phyloP scores from a whole-genome alignment of 352 stramenopile species.

The Phytopythium aichiense region DNA sequence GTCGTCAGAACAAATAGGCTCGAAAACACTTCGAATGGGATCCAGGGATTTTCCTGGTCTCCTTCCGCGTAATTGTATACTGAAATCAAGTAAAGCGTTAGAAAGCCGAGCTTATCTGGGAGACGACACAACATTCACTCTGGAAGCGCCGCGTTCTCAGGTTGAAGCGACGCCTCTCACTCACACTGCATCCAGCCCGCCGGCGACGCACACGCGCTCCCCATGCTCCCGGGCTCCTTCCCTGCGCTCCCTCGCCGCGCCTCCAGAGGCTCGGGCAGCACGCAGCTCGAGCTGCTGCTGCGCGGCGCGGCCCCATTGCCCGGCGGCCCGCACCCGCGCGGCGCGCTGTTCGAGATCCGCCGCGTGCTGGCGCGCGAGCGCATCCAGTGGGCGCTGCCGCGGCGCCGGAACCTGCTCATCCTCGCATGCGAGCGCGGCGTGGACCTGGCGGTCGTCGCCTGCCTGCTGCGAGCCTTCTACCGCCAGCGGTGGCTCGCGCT shows the following conservation, averaged over 20 bases:
- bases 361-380: constrained; percentile 3
- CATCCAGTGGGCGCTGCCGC: constrained; percentile 4
- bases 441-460: constrained; percentile 5
- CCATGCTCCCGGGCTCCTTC: too few species aligned
- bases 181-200: too few species aligned
- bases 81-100: too few species aligned
- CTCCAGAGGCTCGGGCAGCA: constrained; percentile 1
- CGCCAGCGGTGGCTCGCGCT: constrained; percentile 8
- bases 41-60: too few species aligned
- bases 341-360: constrained; percentile 8
- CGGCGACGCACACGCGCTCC: too few species aligned
- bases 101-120: too few species aligned
- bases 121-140: too few species aligned
- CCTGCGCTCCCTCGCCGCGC: not conserved
- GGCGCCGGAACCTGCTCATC: constrained; percentile 8
- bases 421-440: constrained; percentile 6
- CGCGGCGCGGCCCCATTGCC: not conserved
- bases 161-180: too few species aligned
- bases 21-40: too few species aligned
- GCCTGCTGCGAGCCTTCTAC: constrained; percentile 7
- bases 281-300: constrained; percentile 9
- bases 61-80: too few species aligned
- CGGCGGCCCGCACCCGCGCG: not conserved
- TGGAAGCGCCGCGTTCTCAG: too few species aligned
- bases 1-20: too few species aligned